These are phyloP conservation scores for Sphagnum magellanicum DNA, from an alignment of 228 moss, liverwort and hornwort species.

Conservation along the genomic window DNA sequence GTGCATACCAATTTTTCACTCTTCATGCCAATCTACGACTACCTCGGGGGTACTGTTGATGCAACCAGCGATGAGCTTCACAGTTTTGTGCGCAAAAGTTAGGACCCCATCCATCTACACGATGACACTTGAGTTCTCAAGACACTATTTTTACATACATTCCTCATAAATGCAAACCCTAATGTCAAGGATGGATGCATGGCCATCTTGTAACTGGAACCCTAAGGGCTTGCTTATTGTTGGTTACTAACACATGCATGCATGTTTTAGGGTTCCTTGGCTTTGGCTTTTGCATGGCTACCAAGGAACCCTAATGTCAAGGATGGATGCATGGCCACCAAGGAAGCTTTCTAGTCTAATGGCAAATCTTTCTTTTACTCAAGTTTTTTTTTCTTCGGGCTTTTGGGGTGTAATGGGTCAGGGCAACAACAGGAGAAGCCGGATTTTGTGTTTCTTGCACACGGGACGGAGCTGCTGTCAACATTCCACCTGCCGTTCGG, in stretches of 20 bases:
- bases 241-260: no score
- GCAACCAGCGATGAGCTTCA: slow-evolving; percentile 41
- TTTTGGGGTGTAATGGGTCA: slow-evolving; percentile 18
- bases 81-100: slow-evolving; percentile 47
- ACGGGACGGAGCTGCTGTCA: slow-evolving; percentile 66
- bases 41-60: slow-evolving; percentile 77
- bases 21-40: slow-evolving; percentile 86
- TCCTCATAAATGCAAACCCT: no score
- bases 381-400: neutral
- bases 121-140: no score
- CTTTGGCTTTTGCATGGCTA: no score
- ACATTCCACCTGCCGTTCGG: slow-evolving; percentile 68
- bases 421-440: slow-evolving; percentile 31
- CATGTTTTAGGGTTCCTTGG: no score
- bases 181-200: no score
- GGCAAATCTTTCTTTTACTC: no score
- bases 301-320: no score
- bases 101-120: neutral
- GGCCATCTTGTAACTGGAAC: no score
- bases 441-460: slow-evolving; percentile 73
- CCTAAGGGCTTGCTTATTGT: no score
- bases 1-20: slow-evolving; percentile 88
- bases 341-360: neutral
- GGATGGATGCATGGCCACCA: no score
- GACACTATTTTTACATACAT: no score